phyloP scores from a whole-genome alignment of 1,284 basidiomycete genomes.

The Erythrobasidium hasegawianum region DNA sequence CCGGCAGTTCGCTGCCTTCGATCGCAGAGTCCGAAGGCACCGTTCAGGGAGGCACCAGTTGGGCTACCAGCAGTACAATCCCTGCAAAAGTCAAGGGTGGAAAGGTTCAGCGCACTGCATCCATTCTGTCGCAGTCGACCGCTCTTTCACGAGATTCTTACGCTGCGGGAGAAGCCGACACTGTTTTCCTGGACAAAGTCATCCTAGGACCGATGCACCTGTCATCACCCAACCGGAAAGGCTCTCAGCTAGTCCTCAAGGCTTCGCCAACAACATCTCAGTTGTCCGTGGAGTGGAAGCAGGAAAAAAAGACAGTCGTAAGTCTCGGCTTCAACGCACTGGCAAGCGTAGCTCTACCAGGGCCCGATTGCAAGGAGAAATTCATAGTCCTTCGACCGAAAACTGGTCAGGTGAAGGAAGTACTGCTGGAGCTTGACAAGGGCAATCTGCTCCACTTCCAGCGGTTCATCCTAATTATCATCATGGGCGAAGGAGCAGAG shows the following conservation, averaged over 20 bases:
- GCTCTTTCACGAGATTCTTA: not conserved
- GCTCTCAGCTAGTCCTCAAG: slow-evolving; percentile 13
- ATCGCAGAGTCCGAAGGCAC: not conserved
- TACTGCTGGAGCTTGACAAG: slow-evolving; percentile 18
- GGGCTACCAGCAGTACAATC: not conserved
- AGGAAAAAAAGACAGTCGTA: slow-evolving; percentile 16
- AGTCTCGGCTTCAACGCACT: slow-evolving; percentile 23
- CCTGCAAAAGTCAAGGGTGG: not conserved
- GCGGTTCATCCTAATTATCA: slow-evolving; percentile 20
- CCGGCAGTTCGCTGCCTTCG: not conserved
- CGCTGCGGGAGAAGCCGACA: slow-evolving; percentile 6
- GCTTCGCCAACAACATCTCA: slow-evolving; percentile 4
- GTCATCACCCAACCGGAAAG: slow-evolving; percentile 20
- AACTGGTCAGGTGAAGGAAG: slow-evolving; percentile 11
- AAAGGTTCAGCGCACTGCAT: not conserved
- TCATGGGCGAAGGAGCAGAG: slow-evolving; percentile 17
- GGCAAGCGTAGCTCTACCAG: slow-evolving; percentile 8
- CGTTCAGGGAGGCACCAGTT: not conserved
- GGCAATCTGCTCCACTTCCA: slow-evolving; percentile 27
- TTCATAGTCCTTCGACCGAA: slow-evolving; percentile 19
- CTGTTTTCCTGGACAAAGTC: slow-evolving; percentile 5
- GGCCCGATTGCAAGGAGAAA: slow-evolving; percentile 13
- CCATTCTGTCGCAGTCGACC: not conserved
- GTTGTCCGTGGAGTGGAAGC: slow-evolving; percentile 20
- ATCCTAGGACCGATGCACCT: slow-evolving; percentile 24